A percentile compares a stretch with the other conserved stretches of the same genome.
phyloP scores from a whole-genome alignment of 2,329 filamentous ascomycete genomes.

The Fusarium graminum region DNA sequence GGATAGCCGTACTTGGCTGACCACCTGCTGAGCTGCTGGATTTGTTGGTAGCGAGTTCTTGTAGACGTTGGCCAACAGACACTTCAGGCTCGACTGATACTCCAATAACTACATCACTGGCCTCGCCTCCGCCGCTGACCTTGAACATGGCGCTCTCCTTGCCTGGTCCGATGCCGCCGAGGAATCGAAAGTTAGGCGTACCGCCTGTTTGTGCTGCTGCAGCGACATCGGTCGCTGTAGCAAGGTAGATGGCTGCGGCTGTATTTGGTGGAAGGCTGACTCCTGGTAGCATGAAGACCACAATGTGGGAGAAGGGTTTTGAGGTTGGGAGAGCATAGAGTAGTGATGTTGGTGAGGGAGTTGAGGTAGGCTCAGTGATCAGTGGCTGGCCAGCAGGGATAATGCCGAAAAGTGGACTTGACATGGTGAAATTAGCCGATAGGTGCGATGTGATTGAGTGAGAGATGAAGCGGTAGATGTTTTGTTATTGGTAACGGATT shows the following conservation, averaged over 20 bases:
- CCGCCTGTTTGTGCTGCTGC: slow-evolving; percentile 57
- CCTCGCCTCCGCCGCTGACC: slow-evolving; percentile 61
- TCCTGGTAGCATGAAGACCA: slow-evolving; percentile 89
- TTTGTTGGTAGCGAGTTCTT: slow-evolving; percentile 63
- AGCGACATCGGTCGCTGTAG: slow-evolving; percentile 62
- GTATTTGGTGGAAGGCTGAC: slow-evolving; percentile 78
- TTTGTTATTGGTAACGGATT: not conserved
- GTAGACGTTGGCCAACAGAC: slow-evolving; percentile 77
- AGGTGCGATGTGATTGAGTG: not conserved
- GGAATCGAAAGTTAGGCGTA: slow-evolving; percentile 78
- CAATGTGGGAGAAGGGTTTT: slow-evolving; percentile 80
- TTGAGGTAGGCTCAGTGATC: slow-evolving; percentile 66
- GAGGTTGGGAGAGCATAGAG: slow-evolving; percentile 65
- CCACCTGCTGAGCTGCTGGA: slow-evolving; percentile 43
- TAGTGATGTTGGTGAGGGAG: slow-evolving; percentile 67
- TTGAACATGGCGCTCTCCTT: slow-evolving; percentile 96
- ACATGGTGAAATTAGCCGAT: slow-evolving; percentile 9
- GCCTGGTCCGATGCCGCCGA: slow-evolving; percentile 89
- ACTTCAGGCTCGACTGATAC: slow-evolving; percentile 83
- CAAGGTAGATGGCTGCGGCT: slow-evolving; percentile 91
- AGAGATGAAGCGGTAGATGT: not conserved
- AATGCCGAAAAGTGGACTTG: slow-evolving; percentile 66
- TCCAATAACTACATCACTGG: slow-evolving; percentile 76
- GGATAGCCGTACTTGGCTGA: slow-evolving; percentile 75
- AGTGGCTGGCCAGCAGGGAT: slow-evolving; percentile 71